A percentile compares a stretch with the other conserved stretches of the same genome.
Conservation (phyloP, 495 filamentous ascomycete species). For the Pseudoneurospora amorphoporcata region DNA sequence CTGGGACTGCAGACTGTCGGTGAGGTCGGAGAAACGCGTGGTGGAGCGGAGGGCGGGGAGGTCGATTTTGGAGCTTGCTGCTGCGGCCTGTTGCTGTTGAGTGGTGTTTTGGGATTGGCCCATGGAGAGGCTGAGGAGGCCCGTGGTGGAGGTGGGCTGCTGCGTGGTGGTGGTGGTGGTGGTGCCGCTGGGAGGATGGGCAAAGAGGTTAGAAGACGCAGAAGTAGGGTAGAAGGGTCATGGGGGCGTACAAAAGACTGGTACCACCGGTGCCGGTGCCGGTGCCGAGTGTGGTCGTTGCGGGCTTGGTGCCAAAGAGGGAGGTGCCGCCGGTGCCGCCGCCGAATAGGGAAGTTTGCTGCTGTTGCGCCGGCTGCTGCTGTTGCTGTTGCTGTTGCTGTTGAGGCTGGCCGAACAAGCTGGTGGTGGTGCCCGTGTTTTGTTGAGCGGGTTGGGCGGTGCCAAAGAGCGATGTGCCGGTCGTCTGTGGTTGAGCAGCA, state of each 20-base stretch:
- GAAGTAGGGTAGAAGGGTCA: too few relatives aligned
- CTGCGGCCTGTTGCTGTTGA: conserved; percentile 42
- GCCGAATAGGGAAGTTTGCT: conserved; percentile 22
- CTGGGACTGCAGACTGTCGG: conserved; percentile 55
- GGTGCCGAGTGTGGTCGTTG: background rate
- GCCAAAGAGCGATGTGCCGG: conserved; percentile 11
- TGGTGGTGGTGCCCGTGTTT: background rate
- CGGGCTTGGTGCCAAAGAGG: conserved; percentile 33
- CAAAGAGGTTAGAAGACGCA: background rate
- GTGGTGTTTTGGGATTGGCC: conserved; percentile 26
- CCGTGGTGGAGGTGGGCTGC: conserved; percentile 30
- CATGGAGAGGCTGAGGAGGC: conserved; percentile 33
- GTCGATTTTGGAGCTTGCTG: conserved; percentile 70
- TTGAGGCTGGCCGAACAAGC: conserved; percentile 14
- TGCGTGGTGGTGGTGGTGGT: conserved; percentile 8
- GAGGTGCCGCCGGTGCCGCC: conserved; percentile 23
- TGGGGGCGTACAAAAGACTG: too few relatives aligned
- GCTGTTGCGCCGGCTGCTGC: background rate
- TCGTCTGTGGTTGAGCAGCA: conserved; percentile 13
- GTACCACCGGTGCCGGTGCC: conserved; percentile 3
- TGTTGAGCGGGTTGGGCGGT: conserved; percentile 5
- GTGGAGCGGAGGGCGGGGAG: conserved; percentile 66
- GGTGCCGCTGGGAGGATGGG: conserved; percentile 10
- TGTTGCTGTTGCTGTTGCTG: conserved; percentile 6
- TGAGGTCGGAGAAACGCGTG: conserved; percentile 81